These are phyloP conservation scores for Aspergillus viridinutans DNA, from an alignment of 2,329 filamentous ascomycete species.

Conservation along the genomic window DNA sequence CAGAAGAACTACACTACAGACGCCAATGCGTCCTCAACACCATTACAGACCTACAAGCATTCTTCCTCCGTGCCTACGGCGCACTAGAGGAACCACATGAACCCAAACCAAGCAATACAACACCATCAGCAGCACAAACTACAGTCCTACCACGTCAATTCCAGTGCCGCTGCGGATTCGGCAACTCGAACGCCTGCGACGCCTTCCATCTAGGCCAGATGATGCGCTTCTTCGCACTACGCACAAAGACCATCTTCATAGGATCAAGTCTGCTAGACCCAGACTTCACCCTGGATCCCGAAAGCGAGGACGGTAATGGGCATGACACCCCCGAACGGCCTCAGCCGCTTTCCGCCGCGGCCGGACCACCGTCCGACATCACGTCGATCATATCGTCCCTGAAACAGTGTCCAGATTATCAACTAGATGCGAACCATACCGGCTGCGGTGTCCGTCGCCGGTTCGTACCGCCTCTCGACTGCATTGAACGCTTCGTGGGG, in stretches of 20 bases:
- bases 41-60: slow-evolving; percentile 39
- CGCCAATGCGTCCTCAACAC: slow-evolving; percentile 41
- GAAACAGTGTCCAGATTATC: slow-evolving; percentile 41
- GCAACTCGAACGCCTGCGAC: slow-evolving; percentile 41
- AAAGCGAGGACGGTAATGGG: slow-evolving; percentile 10
- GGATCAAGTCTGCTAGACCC: slow-evolving; percentile 37
- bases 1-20: slow-evolving; percentile 42
- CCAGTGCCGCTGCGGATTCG: slow-evolving; percentile 41
- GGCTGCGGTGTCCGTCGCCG: slow-evolving; percentile 41
- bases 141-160: slow-evolving; percentile 22
- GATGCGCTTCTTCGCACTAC: slow-evolving; percentile 39
- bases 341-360: neutral
- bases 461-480: slow-evolving; percentile 36
- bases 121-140: slow-evolving; percentile 12
- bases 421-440: slow-evolving; percentile 39
- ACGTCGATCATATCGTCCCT: slow-evolving; percentile 33
- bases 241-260: slow-evolving; percentile 40
- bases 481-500: slow-evolving; percentile 34
- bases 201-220: slow-evolving; percentile 44
- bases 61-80: slow-evolving; percentile 41
- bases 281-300: slow-evolving; percentile 21
- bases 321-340: slow-evolving; percentile 4
- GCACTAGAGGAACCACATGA: slow-evolving; percentile 26
- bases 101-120: slow-evolving; percentile 12
- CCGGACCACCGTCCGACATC: slow-evolving; percentile 26